Conservation (phyloP, 345 rosid species). For the Capsella bursapastoris region DNA sequence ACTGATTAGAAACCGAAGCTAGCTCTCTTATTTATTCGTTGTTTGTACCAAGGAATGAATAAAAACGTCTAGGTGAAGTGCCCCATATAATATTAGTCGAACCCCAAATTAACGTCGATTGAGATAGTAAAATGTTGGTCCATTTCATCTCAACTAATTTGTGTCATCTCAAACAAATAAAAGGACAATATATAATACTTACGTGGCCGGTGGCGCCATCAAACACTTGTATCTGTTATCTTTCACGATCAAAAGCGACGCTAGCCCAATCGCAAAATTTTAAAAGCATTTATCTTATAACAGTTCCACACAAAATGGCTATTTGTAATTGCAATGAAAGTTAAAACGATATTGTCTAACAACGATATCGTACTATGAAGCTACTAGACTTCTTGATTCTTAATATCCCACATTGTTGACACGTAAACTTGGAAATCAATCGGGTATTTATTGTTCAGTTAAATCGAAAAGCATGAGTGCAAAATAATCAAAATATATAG, state of each 20-base stretch:
- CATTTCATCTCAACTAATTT: constrained; percentile 12
- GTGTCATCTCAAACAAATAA: constrained; percentile 19
- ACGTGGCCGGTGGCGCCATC: background rate
- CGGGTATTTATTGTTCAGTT: background rate
- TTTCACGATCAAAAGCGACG: constrained; percentile 22
- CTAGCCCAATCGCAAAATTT: background rate
- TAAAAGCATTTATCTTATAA: background rate
- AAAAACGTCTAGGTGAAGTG: too few species aligned
- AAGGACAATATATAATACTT: background rate
- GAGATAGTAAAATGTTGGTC: background rate
- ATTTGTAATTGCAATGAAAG: background rate
- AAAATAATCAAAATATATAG: background rate
- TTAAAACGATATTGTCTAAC: background rate
- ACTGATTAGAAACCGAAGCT: too few species aligned
- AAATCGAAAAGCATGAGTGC: background rate
- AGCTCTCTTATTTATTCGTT: too few species aligned
- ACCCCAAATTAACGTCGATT: background rate
- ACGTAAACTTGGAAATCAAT: background rate
- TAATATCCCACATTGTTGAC: background rate
- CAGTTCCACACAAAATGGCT: background rate
- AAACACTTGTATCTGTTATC: constrained; percentile 26
- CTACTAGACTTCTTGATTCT: background rate
- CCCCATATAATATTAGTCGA: background rate
- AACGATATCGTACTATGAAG: background rate
- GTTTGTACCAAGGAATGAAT: background rate